Evolutionary conservation across 2,329 filamentous ascomycete genomes (phyloP).

Genomic region (Penicillium concentricum): DNA sequence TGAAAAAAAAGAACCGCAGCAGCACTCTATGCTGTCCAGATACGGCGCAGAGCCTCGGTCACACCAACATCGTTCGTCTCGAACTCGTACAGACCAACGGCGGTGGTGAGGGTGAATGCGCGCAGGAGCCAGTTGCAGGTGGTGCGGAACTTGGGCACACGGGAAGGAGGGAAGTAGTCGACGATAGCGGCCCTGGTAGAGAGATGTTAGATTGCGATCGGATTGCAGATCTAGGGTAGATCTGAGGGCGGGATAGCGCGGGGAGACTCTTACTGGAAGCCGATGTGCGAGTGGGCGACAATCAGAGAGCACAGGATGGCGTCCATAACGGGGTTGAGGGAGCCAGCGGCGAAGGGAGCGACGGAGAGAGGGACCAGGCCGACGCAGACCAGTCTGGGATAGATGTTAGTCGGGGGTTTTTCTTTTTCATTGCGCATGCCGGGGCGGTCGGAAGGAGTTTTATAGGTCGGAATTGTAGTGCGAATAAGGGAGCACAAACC

Average conservation of each 20-base stretch:
- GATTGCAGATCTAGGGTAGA: not conserved
- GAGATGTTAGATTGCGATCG: constrained; percentile 14
- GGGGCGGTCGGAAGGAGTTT: not conserved
- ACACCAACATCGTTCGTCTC: constrained; percentile 98
- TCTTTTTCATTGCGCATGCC: not conserved
- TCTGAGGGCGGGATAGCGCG: not conserved
- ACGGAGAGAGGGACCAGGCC: constrained; percentile 83
- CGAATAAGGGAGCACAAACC: constrained; percentile 42
- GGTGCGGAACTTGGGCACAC: constrained; percentile 66
- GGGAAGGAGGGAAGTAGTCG: constrained; percentile 81
- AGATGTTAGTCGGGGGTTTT: constrained; percentile 1
- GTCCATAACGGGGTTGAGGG: constrained; percentile 84
- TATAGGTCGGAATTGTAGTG: not conserved
- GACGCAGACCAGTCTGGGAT: constrained; percentile 66
- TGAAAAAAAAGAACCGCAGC: constrained; percentile 9
- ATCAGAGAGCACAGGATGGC: constrained; percentile 78
- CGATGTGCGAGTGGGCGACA: constrained; percentile 91
- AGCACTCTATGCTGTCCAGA: constrained; percentile 71
- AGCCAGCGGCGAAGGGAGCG: constrained; percentile 87
- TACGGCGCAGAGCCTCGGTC: constrained; percentile 80
- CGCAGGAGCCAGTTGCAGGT: constrained; percentile 77
- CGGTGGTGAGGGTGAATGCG: constrained; percentile 73
- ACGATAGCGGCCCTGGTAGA: constrained; percentile 65
- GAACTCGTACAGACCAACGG: constrained; percentile 92
- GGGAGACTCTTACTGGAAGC: constrained; percentile 69